Conservation (phyloP, 192 early-diverging fungal genomes). For the Podila horticola region DNA sequence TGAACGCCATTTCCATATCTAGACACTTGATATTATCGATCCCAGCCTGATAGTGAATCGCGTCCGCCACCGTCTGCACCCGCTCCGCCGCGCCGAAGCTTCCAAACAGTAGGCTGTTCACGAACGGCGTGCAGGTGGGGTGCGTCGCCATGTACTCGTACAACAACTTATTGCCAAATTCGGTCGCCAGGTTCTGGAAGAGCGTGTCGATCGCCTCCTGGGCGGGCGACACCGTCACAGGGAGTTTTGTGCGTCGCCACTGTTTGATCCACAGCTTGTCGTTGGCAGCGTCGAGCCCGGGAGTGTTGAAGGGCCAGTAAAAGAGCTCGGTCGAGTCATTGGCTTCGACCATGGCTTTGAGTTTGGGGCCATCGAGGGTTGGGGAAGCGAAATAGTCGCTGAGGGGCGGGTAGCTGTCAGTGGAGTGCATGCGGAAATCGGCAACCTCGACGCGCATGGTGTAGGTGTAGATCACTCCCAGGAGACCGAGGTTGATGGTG, state of each 20-base stretch:
- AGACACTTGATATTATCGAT: constrained; percentile 15
- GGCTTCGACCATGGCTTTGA: constrained; percentile 14
- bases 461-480: constrained; percentile 45
- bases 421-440: not conserved
- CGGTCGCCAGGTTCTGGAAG: not conserved
- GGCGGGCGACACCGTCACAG: not conserved
- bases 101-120: not conserved
- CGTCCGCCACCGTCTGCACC: not conserved
- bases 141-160: not conserved
- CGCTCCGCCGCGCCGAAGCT: not conserved
- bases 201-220: not conserved
- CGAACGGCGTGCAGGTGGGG: constrained; percentile 6
- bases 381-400: not conserved
- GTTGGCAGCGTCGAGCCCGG: not conserved
- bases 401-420: constrained; percentile 18
- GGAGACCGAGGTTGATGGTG: constrained; percentile 31
- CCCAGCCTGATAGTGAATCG: constrained; percentile 15
- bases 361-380: not conserved
- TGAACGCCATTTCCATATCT: constrained; percentile 15
- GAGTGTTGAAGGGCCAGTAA: constrained; percentile 46
- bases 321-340: constrained; percentile 33
- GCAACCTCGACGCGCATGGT: constrained; percentile 21
- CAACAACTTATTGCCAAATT: constrained; percentile 3
- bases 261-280: constrained; percentile 44
- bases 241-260: constrained; percentile 14